Evolutionary conservation across 2,329 filamentous ascomycete species (phyloP), one percentile per base, ranked within the genome.

Genomic region (Colletotrichum trifolii): DNA sequence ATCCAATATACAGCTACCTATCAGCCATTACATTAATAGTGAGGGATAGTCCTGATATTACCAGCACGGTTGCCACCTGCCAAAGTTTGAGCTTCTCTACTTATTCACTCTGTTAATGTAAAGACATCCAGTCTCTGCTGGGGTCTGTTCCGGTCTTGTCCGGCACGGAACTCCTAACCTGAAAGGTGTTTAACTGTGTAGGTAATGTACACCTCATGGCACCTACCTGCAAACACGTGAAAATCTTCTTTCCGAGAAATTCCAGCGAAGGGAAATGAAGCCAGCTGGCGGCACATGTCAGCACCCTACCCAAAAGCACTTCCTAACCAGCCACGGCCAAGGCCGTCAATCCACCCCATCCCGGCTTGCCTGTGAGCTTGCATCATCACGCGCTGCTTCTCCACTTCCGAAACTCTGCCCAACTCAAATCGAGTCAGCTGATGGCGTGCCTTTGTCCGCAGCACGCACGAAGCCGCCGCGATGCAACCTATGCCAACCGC

Each of bases 341-440:
- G 25, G 25, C 47, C 46, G 10, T 47, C 34, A 33, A 11, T 45
- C 36, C 17, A 15, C 25, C 15, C 42, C 17, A 42, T 39, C 46
- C 55, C 55, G 25, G 49, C 45, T 50, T 43, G 34, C 34, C 12
- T n/a, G 58, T 47, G 54, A 17, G 50, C 58, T 38, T 43, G 54
- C 54, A 36, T 63, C 36, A 50, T 50, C 55, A 58, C 38, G 55
- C 55, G 46, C 46, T 43, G 1, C 46, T 42, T 34, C 36, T 36
- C 13, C 45, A 40, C 54, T n/a, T 49, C 43, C 48, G 55, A 60
- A 64, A 64, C 55, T 64, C 17, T 60, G 60, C 34, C 15, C 60
- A 49, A 60, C 55, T 39, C 9, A 45, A 53, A 42, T 45, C 13
- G 49, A 54, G 60, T 64, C 60, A 64, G 48, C 60, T 60, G 60